phyloP scores from a whole-genome alignment of 1,284 basidiomycete genomes.

The Malassezia brasiliensis region DNA sequence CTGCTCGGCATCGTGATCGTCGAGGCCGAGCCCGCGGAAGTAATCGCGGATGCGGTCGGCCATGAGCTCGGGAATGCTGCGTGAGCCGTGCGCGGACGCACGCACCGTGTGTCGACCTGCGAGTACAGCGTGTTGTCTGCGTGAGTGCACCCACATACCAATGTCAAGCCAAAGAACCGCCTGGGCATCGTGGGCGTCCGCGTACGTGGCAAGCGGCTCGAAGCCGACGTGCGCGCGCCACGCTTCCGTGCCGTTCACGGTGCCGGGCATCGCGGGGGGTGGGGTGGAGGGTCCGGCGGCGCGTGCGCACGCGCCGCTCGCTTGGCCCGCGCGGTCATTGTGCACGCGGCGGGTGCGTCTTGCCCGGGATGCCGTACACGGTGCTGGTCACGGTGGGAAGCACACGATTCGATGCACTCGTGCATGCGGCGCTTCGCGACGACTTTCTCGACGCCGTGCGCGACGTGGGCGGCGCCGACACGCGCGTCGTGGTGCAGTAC shows the following conservation, averaged over 20 bases:
- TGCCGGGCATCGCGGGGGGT: background rate
- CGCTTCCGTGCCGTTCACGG: background rate
- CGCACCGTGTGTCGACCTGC: conserved; percentile 19
- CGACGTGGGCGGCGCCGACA: background rate
- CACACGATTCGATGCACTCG: conserved; percentile 33
- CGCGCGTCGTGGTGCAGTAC: conserved; percentile 7
- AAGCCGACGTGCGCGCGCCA: conserved; percentile 21
- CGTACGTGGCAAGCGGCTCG: conserved; percentile 15
- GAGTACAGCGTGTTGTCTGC: conserved; percentile 68
- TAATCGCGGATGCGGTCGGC: conserved; percentile 70
- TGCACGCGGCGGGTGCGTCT: background rate
- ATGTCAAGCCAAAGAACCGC: conserved; percentile 69
- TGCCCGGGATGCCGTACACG: background rate
- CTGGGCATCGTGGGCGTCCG: conserved; percentile 16
- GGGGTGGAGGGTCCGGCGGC: background rate
- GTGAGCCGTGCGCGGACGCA: background rate
- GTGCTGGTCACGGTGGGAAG: conserved; percentile 38
- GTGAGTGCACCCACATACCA: conserved; percentile 16
- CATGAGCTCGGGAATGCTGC: conserved; percentile 65
- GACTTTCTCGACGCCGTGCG: background rate
- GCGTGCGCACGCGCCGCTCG: background rate
- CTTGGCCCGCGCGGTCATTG: background rate
- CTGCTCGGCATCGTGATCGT: conserved; percentile 60
- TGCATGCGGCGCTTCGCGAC: conserved; percentile 21
- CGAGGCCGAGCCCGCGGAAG: conserved; percentile 62